Conservation (phyloP, 495 filamentous ascomycete genomes). For the Penicillium samsonianum region DNA sequence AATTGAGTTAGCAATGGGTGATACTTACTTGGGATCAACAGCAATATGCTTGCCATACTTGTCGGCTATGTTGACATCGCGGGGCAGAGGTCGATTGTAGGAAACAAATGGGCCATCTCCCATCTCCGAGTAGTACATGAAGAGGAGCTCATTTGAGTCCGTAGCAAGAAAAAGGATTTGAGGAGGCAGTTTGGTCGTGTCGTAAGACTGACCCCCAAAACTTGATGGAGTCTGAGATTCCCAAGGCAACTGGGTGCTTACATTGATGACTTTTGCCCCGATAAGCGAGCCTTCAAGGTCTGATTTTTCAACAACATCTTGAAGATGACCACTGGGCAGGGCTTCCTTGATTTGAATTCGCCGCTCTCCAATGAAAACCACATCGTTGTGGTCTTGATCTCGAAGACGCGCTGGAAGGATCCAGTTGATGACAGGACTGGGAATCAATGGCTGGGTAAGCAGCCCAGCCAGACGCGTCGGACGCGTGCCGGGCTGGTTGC, state of each 20-base stretch:
- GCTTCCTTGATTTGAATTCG: conserved; percentile 63
- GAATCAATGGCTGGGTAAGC: conserved; percentile 72
- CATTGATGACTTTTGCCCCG: conserved; percentile 47
- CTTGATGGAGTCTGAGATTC: conserved; percentile 26
- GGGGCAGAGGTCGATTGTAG: conserved; percentile 57
- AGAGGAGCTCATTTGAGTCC: conserved; percentile 66
- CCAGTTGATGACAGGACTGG: conserved; percentile 73
- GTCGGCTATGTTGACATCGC: conserved; percentile 54
- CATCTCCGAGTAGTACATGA: conserved; percentile 60
- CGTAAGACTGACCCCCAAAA: not conserved
- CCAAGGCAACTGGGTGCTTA: conserved; percentile 35
- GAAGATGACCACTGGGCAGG: conserved; percentile 60
- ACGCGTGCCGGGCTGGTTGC: not conserved
- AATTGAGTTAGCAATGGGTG: not conserved
- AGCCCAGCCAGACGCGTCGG: conserved; percentile 52
- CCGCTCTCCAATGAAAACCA: conserved; percentile 83
- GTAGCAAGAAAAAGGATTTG: conserved; percentile 76
- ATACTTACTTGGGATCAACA: conserved; percentile 69
- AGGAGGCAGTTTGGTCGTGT: conserved; percentile 55
- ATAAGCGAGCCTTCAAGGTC: conserved; percentile 68
- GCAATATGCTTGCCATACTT: conserved; percentile 76
- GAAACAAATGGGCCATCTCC: conserved; percentile 58
- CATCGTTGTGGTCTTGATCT: conserved; percentile 70
- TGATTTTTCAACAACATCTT: conserved; percentile 67
- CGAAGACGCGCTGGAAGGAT: conserved; percentile 80